Base-by-base conservation (phyloP, 2,329 filamentous ascomycete species). In the Colletotrichum euphorbiae region DNA sequence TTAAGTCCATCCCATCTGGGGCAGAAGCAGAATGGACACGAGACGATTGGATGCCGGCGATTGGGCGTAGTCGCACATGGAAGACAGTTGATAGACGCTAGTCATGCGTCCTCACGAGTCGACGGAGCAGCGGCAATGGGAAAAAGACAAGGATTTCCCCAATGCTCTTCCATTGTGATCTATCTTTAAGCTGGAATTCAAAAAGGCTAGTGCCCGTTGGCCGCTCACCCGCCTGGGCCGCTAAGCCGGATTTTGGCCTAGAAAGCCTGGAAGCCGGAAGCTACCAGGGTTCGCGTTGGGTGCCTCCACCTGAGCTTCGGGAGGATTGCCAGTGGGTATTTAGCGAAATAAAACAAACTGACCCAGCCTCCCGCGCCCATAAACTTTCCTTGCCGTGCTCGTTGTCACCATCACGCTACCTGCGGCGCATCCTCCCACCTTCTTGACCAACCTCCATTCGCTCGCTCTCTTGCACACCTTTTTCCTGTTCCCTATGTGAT, bases 201-300 rank as follows among this genome's bases (percentile, higher is more conserved):
- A 17, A 17, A 60, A 43, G 38, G 54, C 51, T 69, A 69, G 66
- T 66, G 66, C 66, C 66, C 66, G 66, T 69, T 69, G 61, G 46
- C 66, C 48, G 62, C 61, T 38, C 55, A 55, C 61, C 66, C 55
- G 55, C 65, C 56, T 51, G 40, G 43, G 61, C 65, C 61, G 61
- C 65, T 68, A 65, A 40, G 24, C 64, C 52, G 6, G 11, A 59
- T 65, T 42, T 7, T 50, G 40, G 36, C 2, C 42, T 40, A 33
- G 52, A 54, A 17, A 42, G 50, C 57, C 36, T 67, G 24, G 19
- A 51, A 58, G n/a, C 57, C 46, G n/a, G 60, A 46, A 59, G 52
- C 61, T 54, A 43, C 54, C 31, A 33, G 65, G 65, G 54, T 60
- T 43, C 54, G 55, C 46, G 60, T 51, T 65, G 40, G 51, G 12